Conservation (phyloP, 208 protist species). For the Trypanosoma scelopori region DNA sequence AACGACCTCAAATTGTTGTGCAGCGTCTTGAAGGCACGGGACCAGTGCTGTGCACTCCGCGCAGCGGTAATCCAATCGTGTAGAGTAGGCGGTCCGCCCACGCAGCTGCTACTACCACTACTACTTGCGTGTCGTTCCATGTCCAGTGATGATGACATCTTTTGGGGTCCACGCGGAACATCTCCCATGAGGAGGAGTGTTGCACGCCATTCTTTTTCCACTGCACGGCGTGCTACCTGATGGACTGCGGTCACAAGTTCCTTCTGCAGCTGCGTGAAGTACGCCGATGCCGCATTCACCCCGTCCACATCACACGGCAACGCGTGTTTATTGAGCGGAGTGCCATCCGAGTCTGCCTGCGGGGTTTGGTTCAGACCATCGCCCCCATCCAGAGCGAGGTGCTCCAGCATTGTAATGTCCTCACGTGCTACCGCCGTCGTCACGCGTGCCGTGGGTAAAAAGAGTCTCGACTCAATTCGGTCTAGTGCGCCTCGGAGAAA, state of each 20-base stretch:
- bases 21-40: no score
- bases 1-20: no score
- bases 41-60: no score
- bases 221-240: not conserved
- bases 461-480: constrained; percentile 10
- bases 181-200: not conserved
- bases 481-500: constrained; percentile 8
- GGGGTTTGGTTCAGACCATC: not conserved
- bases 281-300: not conserved
- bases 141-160: not conserved
- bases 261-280: not conserved
- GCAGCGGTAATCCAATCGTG: no score
- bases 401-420: constrained; percentile 5
- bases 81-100: no score
- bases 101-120: no score
- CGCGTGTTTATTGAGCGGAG: not conserved
- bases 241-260: not conserved
- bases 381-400: not conserved
- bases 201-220: not conserved
- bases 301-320: not conserved
- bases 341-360: not conserved
- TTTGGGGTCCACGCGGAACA: not conserved
- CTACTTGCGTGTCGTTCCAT: not conserved
- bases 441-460: not conserved
- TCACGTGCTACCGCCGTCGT: not conserved